Evolutionary conservation across 1,284 basidiomycete genomes (phyloP).

Genomic region (Meira miltonrushii): DNA sequence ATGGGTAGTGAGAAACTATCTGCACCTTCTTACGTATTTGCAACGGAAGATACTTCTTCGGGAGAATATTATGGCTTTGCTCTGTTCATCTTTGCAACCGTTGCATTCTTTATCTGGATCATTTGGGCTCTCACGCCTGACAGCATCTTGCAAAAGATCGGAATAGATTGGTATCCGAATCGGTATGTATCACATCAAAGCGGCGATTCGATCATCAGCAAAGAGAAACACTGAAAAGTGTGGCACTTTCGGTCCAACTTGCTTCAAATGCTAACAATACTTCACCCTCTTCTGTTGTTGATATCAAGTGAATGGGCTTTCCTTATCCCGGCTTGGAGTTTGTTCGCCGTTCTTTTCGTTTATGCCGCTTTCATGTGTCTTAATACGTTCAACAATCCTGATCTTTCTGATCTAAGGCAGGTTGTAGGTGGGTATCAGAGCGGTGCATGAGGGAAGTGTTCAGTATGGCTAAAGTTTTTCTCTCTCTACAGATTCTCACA

Average conservation of each 20-base stretch:
- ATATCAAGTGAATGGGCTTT: slow-evolving; percentile 33
- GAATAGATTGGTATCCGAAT: slow-evolving; percentile 40
- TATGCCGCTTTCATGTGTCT: slow-evolving; percentile 32
- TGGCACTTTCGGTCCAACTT: not conserved
- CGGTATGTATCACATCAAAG: slow-evolving; percentile 12
- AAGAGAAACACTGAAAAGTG: not conserved
- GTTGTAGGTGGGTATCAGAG: slow-evolving; percentile 19
- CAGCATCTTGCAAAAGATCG: slow-evolving; percentile 19
- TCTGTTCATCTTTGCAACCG: slow-evolving; percentile 35
- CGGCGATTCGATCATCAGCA: not conserved
- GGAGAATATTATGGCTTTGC: slow-evolving; percentile 41
- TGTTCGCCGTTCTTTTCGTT: slow-evolving; percentile 28
- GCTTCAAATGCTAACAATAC: no score
- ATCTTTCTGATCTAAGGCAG: slow-evolving; percentile 21
- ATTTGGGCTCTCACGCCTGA: slow-evolving; percentile 34
- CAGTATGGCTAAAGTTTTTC: slow-evolving; percentile 3
- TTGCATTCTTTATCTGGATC: slow-evolving; percentile 30
- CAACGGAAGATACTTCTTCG: not conserved
- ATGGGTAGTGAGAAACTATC: not conserved
- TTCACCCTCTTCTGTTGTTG: not conserved
- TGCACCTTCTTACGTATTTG: slow-evolving; percentile 3
- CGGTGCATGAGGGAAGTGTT: not conserved
- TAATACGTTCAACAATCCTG: slow-evolving; percentile 25
- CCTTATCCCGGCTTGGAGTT: slow-evolving; percentile 32
- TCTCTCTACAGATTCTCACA: slow-evolving; percentile 3